A percentile compares a stretch with the other conserved stretches of the same genome.
Evolutionary conservation across 371 early-diverging fungal genomes (phyloP).

Genomic region (Cladochytrium tenue): DNA sequence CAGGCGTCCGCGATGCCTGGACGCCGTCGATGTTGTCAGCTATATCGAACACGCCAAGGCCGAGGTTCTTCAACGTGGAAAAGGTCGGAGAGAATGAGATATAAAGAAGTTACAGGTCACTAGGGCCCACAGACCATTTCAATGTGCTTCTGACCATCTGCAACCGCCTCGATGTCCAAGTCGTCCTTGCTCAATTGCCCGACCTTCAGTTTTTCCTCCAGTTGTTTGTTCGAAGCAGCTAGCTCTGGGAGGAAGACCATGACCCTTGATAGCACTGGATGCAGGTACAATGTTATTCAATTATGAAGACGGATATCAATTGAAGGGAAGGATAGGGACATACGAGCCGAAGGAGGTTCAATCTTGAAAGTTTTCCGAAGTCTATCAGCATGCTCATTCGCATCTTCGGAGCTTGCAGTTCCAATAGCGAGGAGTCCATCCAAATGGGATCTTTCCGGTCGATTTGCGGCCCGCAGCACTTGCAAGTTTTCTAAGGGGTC

Average conservation of each 20-base stretch:
- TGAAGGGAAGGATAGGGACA: too few relatives aligned
- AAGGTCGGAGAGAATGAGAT: background rate
- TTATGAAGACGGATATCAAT: too few relatives aligned
- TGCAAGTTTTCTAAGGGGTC: too few relatives aligned
- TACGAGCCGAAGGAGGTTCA: too few relatives aligned
- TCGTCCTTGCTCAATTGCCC: slow-evolving; percentile 6
- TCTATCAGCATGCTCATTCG: too few relatives aligned
- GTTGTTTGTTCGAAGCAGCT: slow-evolving; percentile 5
- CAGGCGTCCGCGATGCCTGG: background rate
- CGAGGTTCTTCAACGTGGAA: background rate
- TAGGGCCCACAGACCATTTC: slow-evolving; percentile 1
- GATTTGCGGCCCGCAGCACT: too few relatives aligned
- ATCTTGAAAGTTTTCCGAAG: too few relatives aligned
- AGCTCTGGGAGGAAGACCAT: slow-evolving; percentile 9
- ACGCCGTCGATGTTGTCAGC: too few relatives aligned
- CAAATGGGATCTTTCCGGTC: too few relatives aligned
- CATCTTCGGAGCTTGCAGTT: too few relatives aligned
- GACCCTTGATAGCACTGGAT: slow-evolving; percentile 8
- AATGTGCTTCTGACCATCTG: background rate
- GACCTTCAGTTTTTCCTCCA: background rate
- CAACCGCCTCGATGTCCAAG: slow-evolving; percentile 11
- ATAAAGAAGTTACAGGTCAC: background rate
- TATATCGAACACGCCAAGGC: background rate
- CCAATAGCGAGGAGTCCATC: too few relatives aligned
- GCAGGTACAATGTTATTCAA: background rate